A percentile compares a stretch with the other conserved stretches of the same genome.
These are phyloP conservation scores for Chaetomium sp. DNA, from an alignment of 2,329 filamentous ascomycete species.

Conservation along the genomic window DNA sequence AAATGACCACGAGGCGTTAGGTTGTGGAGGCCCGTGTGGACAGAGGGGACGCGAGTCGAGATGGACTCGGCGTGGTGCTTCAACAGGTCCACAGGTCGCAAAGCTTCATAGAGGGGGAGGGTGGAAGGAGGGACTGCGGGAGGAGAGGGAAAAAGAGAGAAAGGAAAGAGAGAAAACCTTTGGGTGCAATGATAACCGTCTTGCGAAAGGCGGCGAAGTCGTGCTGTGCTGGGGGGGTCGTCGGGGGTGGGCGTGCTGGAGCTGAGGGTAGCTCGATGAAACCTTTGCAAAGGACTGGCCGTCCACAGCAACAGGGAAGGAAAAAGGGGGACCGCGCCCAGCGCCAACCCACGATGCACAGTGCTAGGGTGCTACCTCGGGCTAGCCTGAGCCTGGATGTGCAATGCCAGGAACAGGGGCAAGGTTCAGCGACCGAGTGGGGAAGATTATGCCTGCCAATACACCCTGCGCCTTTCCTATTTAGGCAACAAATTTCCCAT, in stretches of 20 bases:
- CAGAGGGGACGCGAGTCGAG: constrained; percentile 19
- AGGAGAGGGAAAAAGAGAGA: constrained; percentile 12
- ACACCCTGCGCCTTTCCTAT: constrained; percentile 14
- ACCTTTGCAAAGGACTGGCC: constrained; percentile 9
- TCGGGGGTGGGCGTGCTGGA: constrained; percentile 16
- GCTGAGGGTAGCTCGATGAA: constrained; percentile 20
- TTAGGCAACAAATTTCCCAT: constrained; percentile 20
- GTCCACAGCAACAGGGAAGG: constrained; percentile 9
- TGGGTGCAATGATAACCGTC: constrained; percentile 16
- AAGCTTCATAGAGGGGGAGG: constrained; percentile 6
- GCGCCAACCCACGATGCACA: constrained; percentile 13
- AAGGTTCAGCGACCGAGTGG: not conserved
- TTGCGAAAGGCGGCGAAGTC: constrained; percentile 9
- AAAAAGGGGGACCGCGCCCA: constrained; percentile 14
- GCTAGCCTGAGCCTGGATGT: constrained; percentile 5
- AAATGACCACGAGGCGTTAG: constrained; percentile 5
- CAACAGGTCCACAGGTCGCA: constrained; percentile 19
- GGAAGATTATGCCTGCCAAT: not conserved
- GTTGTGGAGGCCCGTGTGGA: constrained; percentile 14
- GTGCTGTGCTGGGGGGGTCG: constrained; percentile 10
- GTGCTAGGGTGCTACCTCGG: constrained; percentile 13
- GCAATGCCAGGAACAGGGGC: constrained; percentile 15
- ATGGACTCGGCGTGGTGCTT: constrained; percentile 19
- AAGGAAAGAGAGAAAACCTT: constrained; percentile 14
- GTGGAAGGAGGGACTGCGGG: constrained; percentile 21